Base-by-base conservation (phyloP, 176 grass and related monocot genomes). In the Pontederia crassipes region DNA sequence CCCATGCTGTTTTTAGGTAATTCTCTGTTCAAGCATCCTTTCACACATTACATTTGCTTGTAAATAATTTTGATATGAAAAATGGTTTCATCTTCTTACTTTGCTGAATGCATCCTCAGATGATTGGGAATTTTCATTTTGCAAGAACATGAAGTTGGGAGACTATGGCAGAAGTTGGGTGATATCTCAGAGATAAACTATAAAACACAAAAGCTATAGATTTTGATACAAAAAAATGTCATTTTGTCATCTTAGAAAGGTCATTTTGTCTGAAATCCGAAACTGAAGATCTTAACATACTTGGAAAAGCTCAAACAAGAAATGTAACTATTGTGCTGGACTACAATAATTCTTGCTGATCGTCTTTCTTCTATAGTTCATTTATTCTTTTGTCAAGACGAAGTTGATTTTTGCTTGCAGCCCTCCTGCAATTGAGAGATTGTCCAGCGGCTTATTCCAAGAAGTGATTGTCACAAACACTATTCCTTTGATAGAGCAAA, bases 1-100 rank as follows among this genome's bases (percentile, higher is more conserved):
- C 92, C 72, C 92, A 97, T 90, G 92, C 87, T 83, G 87, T 97
- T 79, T 97, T 97, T 74, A 97, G 92, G 92, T 97, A 88, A 10
- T 9, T 28, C 0, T 35, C 46, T 58, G 49, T 74, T 45, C 70
- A 52, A 17, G 59, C 20, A 11, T 24, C 54, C 12, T 0, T 15
- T 32, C 9, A 2, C 32, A 40, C 6, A 7, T 3, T 4, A 40
- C 32, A 40, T 40, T 3, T 40, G 32, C 32, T 40, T 40, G 2
- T 40, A 40, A 40, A 40, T 40, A 40, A 40, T 1, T 3, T 40
- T 2, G 40, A 12, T 62, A 11, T 24, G 12, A 12, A 62, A 24
- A 32, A 62, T 62, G 40, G 12, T 62, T 62, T 62, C 10, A 28
- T 62, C 40, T 62, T 26, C 58, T 62, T 29, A 17, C n/a, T 20